Conservation (phyloP, 2,329 filamentous ascomycete genomes). For the Curvularia sp. region DNA sequence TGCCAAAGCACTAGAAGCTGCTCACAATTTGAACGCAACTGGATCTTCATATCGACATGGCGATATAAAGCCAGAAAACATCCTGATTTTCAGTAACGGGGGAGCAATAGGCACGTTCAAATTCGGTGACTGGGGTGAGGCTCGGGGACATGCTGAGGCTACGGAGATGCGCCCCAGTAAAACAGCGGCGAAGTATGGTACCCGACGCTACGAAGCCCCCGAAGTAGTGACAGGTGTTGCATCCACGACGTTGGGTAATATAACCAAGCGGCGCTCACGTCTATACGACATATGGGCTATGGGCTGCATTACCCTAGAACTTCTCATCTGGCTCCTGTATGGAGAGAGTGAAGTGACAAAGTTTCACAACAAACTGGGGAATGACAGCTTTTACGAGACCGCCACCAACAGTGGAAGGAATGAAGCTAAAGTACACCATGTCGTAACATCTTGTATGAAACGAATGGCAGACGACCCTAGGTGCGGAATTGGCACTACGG, state of each 20-base stretch:
- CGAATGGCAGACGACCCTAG: conserved; percentile 8
- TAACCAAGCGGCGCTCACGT: conserved; percentile 19
- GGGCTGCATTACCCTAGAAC: conserved; percentile 34
- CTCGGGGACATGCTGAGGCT: conserved; percentile 11
- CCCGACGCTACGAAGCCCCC: conserved; percentile 25
- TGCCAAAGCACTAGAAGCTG: conserved; percentile 28
- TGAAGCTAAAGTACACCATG: conserved; percentile 1
- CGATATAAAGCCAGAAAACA: conserved; percentile 50
- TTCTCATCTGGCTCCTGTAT: conserved; percentile 32
- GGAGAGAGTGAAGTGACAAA: conserved; percentile 11
- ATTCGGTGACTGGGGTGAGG: conserved; percentile 27
- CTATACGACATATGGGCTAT: conserved; percentile 36
- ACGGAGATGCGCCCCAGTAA: conserved; percentile 12
- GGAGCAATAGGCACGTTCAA: conserved; percentile 21
- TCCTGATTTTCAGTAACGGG: conserved; percentile 36
- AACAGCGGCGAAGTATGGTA: conserved; percentile 21
- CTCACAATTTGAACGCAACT: conserved; percentile 16
- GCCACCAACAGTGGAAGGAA: not conserved
- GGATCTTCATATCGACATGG: conserved; percentile 35
- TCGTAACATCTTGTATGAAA: conserved; percentile 12
- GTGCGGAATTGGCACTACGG: conserved; percentile 4
- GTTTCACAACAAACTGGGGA: conserved; percentile 5
- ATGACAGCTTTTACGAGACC: conserved; percentile 5
- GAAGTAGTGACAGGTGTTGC: conserved; percentile 11
- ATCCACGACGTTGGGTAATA: not conserved